Base-by-base conservation (phyloP, 305 asterid genomes). In the Striga hermonthica region DNA sequence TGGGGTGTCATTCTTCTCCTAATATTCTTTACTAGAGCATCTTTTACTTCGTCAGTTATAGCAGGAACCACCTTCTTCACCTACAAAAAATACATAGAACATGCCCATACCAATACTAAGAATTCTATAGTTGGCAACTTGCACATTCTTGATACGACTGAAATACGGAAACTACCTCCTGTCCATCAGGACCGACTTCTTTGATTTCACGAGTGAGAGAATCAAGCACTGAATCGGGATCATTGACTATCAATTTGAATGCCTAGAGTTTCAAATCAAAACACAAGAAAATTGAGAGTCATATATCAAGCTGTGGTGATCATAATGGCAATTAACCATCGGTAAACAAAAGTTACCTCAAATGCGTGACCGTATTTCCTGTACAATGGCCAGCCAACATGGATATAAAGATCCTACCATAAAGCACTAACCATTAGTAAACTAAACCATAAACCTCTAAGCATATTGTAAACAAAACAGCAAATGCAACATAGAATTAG, bases 1-100 rank as follows among this genome's bases (percentile, higher is more conserved):
- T 93, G 98, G 1, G 96, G 96, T 4, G 97, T 89, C 98, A 93
- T 93, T 80, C 97, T 83, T 80, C 98, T 90, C 71, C 91, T 82
- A 57, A 92, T 87, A 77, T 90, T 93, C 77, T 90, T 88, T 57
- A 90, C 81, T 64, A 90, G 64, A 61, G 95, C 76, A 65, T 93
- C 96, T 76, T 90, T 90, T 60, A 92, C 91, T 75, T 86, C 92
- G 63, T 87, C 93, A 5, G 88, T 37, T 66, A 90, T 41, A 45
- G 95, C 98, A 77, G 96, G 98, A 78, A 69, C 95, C 79, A 88
- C 86, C 78, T 86, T 90, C 47, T 81, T 84, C 62, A 86, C 88
- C 98, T 93, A 60, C 54, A 56, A 50, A 71, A 34, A 57, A 68
- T 50, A 57, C 1, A 45, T 54, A 39, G 7, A 41, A 66, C 64